These are phyloP conservation scores for Litsea cubeba DNA, from an alignment of 164 flowering plant genomes.

Conservation along the genomic window DNA sequence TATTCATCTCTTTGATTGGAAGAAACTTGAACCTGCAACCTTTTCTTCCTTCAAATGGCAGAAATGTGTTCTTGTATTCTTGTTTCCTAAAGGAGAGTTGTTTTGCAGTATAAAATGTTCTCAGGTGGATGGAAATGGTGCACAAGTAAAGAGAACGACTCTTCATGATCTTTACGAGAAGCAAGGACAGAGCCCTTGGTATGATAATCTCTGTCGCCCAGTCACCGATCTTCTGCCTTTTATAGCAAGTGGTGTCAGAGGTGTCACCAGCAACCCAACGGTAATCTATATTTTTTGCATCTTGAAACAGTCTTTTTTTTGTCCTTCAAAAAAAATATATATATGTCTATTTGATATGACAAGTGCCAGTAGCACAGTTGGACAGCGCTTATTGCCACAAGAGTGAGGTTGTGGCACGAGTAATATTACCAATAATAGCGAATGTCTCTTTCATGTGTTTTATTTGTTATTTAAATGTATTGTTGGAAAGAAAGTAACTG, in stretches of 20 bases:
- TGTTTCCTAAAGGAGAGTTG: background rate
- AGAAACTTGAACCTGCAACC: background rate
- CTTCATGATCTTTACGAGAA: conserved; percentile 90
- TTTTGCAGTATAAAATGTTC: conserved; percentile 62
- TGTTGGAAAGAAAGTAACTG: background rate
- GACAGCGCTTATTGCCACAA: too few relatives aligned
- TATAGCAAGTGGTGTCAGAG: conserved; percentile 87
- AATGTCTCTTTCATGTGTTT: too few relatives aligned
- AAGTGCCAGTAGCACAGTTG: too few relatives aligned
- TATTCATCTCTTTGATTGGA: background rate
- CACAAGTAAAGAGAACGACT: conserved; percentile 41
- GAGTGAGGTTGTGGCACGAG: too few relatives aligned
- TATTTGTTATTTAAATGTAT: too few relatives aligned
- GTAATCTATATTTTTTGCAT: conserved; percentile 27
- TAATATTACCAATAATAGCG: too few relatives aligned
- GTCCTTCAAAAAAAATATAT: too few relatives aligned
- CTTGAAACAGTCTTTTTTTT: background rate
- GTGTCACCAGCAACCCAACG: conserved; percentile 98
- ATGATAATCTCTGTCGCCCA: conserved; percentile 97
- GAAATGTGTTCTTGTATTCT: background rate
- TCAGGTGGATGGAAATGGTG: conserved; percentile 61
- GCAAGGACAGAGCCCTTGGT: conserved; percentile 98
- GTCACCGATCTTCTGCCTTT: conserved; percentile 89
- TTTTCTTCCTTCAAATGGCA: background rate
- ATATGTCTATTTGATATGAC: too few relatives aligned